Conservation (phyloP, 345 rosid genomes). For the Capsella bursapastoris region DNA sequence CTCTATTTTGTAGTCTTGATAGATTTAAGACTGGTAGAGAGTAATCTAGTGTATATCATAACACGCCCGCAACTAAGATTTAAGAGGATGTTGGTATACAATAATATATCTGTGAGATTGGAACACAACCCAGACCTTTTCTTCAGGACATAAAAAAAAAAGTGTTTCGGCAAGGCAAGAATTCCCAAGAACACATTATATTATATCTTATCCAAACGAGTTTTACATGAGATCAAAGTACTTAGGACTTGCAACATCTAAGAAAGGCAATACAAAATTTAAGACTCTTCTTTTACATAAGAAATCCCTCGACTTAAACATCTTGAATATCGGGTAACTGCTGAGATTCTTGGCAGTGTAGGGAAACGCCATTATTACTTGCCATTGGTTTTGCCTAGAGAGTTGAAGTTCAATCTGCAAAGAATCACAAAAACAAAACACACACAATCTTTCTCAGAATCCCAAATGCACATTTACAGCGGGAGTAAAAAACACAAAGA, state of each 20-base stretch:
- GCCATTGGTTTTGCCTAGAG: conserved; percentile 59
- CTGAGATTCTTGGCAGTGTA: conserved; percentile 20
- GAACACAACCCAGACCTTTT: neutral
- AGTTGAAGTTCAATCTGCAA: conserved; percentile 81
- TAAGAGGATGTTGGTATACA: neutral
- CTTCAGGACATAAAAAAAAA: neutral
- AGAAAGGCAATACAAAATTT: neutral
- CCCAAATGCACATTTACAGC: neutral
- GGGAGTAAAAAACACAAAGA: neutral
- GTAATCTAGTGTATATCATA: neutral
- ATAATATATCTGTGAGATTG: neutral
- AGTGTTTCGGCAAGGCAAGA: neutral
- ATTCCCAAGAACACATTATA: neutral
- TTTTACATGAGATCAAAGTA: conserved; percentile 26
- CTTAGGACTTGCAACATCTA: conserved; percentile 25
- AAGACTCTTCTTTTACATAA: conserved; percentile 30
- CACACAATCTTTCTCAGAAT: conserved; percentile 11
- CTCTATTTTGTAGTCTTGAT: neutral
- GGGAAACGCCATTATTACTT: conserved; percentile 25
- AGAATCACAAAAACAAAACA: conserved; percentile 27
- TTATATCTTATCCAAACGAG: conserved; percentile 24
- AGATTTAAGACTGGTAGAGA: conserved; percentile 3
- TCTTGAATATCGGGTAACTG: neutral
- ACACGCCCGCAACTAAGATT: neutral
- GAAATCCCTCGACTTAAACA: conserved; percentile 8